Evolutionary conservation across 2,329 filamentous ascomycete genomes (phyloP).

Genomic region (Mycocentrospora acerina): DNA sequence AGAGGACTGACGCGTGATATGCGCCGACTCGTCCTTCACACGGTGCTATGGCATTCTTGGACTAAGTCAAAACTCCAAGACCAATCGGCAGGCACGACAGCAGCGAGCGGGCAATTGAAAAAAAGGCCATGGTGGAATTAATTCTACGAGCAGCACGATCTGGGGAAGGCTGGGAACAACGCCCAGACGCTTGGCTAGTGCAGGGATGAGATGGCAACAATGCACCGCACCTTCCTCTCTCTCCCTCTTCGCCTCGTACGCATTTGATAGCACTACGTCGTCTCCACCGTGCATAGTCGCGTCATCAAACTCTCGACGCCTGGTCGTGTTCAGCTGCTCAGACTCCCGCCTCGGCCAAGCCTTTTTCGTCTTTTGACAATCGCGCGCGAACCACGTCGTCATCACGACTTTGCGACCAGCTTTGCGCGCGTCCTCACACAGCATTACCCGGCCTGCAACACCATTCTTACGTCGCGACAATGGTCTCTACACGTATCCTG

Average conservation of each 20-base stretch:
- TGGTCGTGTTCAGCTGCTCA: conserved; percentile 3
- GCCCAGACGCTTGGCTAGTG: no score
- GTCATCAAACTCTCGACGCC: conserved; percentile 10
- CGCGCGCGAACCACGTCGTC: conserved; percentile 8
- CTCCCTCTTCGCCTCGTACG: neutral
- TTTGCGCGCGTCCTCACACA: conserved; percentile 24
- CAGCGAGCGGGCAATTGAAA: no score
- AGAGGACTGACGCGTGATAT: no score
- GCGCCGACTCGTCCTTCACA: no score
- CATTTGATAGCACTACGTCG: conserved; percentile 1
- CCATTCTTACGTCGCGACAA: conserved; percentile 21
- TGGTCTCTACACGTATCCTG: conserved; percentile 50
- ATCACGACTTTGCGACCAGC: conserved; percentile 11
- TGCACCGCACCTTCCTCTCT: neutral
- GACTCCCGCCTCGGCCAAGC: neutral
- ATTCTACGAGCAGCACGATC: no score
- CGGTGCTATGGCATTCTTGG: no score
- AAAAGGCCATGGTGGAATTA: no score
- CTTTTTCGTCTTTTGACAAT: neutral
- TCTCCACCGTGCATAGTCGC: neutral
- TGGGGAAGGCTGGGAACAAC: no score
- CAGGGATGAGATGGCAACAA: neutral
- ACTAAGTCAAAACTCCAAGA: no score
- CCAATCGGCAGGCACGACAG: no score
- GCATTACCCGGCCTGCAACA: conserved; percentile 14